Conservation (phyloP, 345 rosid genomes). For the Rhodamnia rubescens region DNA sequence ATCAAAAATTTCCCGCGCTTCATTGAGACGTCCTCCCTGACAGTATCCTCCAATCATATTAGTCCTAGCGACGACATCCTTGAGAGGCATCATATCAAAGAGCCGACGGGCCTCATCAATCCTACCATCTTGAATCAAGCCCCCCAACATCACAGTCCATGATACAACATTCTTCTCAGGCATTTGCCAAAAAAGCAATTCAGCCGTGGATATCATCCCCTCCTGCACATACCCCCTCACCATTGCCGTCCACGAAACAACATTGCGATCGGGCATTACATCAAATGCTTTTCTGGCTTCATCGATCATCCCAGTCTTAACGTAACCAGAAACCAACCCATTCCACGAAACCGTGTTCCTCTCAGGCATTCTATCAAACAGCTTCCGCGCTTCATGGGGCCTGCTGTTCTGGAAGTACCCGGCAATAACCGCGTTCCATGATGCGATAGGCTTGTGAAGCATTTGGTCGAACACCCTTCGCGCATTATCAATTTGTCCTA, state of each 20-base stretch:
- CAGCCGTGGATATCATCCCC: constrained; percentile 51
- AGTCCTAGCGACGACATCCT: constrained; percentile 74
- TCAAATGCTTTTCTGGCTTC: constrained; percentile 55
- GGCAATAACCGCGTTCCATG: constrained; percentile 60
- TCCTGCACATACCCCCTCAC: constrained; percentile 54
- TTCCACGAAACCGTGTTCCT: constrained; percentile 68
- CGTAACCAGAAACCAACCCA: constrained; percentile 55
- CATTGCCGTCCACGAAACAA: constrained; percentile 72
- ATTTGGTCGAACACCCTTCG: constrained; percentile 47
- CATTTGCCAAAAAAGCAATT: constrained; percentile 55
- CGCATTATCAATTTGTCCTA: constrained; percentile 46
- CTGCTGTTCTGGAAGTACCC: constrained; percentile 45
- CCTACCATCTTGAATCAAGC: constrained; percentile 44
- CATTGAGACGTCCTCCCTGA: constrained; percentile 39
- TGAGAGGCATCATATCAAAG: constrained; percentile 58
- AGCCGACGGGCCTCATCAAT: constrained; percentile 46
- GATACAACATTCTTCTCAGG: constrained; percentile 70
- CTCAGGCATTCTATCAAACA: constrained; percentile 64
- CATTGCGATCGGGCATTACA: constrained; percentile 54
- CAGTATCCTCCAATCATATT: constrained; percentile 71
- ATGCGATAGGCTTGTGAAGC: constrained; percentile 22
- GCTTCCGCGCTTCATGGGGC: constrained; percentile 31
- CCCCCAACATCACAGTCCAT: constrained; percentile 82
- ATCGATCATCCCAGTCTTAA: constrained; percentile 38
- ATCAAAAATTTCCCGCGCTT: constrained; percentile 66